Base-by-base conservation (phyloP, 192 early-diverging fungal species). In the Podila epigama region DNA sequence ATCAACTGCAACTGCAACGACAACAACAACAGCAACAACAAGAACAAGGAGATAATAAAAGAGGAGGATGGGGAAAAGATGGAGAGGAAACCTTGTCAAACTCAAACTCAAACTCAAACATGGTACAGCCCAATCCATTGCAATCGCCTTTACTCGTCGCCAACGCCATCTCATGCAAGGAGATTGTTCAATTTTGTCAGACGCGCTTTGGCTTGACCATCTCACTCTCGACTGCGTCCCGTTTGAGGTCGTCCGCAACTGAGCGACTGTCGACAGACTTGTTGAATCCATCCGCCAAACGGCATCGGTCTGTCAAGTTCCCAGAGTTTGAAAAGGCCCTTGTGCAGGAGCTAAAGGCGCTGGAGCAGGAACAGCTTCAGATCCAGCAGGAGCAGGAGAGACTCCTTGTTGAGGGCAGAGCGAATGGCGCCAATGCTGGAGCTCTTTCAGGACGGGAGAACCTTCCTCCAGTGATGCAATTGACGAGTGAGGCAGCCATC, bases 101-200 rank as follows among this genome's bases (percentile, higher is more conserved):
- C n/a, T n/a, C n/a, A n/a, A n/a, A n/a, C n/a, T n/a, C n/a, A n/a
- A n/a, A n/a, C n/a, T n/a, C n/a, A n/a, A n/a, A n/a, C n/a, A n/a
- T n/a, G n/a, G n/a, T n/a, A 50, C 37, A 66, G 70, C 39, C 63
- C 70, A 40, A 51, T 63, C 51, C 58, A 58, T 5, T 67, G 60
- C 39, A 55, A 20, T 35, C 18, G 39, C 60, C 16, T 60, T 60
- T 72, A 16, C 32, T 58, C 4, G 60, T 53, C 34, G 40, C 27
- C 29, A 77, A 77, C 48, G 60, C 66, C 57, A 77, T 77, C 42
- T 77, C 73, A 4, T 77, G 73, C 51, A 77, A 77, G 51, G 73
- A 77, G 53, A 77, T 77, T 20, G 73, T 77, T 51, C 73, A 77
- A 51, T 77, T 77, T 39, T 77, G 73, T 66, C 67, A 77, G 66